These are phyloP conservation scores for Populus deltoides DNA, from an alignment of 345 rosid genomes.

Conservation along the genomic window DNA sequence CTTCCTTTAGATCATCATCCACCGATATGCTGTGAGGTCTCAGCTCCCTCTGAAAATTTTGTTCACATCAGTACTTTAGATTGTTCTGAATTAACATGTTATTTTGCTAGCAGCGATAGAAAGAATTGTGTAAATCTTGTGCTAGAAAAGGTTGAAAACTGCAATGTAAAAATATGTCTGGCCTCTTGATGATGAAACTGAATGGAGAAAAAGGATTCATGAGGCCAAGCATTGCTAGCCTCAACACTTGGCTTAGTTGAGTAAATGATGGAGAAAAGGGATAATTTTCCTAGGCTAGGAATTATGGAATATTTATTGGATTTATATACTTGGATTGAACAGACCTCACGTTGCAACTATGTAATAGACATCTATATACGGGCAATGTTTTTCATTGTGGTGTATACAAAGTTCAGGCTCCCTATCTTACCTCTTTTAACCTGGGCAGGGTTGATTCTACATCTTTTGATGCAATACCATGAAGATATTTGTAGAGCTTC, in stretches of 20 bases:
- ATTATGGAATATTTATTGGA: not conserved
- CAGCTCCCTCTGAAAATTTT: conserved; percentile 51
- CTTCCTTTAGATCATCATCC: conserved; percentile 87
- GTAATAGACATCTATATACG: not conserved
- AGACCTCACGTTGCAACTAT: not conserved
- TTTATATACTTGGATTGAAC: not conserved
- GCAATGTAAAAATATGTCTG: not conserved
- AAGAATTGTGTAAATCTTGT: not conserved
- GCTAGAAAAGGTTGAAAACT: not conserved
- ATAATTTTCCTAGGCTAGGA: not conserved
- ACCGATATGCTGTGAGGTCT: conserved; percentile 77
- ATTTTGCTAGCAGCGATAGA: not conserved
- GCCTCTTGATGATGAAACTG: not conserved
- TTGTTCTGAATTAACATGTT: not conserved
- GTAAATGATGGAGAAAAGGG: not conserved
- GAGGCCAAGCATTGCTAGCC: not conserved
- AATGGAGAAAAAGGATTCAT: not conserved
- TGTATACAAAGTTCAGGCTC: not conserved
- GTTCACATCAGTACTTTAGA: not conserved
- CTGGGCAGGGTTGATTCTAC: conserved; percentile 58
- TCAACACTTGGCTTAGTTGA: not conserved
- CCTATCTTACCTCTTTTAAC: conserved; percentile 66
- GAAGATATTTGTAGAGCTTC: conserved; percentile 65
- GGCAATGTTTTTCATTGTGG: not conserved
- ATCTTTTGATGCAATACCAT: conserved; percentile 60